These are phyloP conservation scores for Syzygium aqueum DNA, from an alignment of 345 rosid species.

Conservation along the genomic window DNA sequence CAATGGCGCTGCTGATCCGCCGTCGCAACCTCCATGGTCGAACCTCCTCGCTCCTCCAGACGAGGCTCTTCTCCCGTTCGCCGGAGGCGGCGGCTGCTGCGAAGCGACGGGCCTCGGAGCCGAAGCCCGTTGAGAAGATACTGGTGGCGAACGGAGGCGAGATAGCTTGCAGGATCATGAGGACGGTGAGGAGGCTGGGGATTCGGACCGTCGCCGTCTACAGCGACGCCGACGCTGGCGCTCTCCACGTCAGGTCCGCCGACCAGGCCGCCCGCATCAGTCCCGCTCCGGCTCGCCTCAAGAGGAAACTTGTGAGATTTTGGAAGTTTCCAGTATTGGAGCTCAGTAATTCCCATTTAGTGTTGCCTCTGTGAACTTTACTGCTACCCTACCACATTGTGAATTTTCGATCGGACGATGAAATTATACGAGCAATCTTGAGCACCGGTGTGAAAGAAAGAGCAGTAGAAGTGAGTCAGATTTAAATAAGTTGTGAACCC, in stretches of 20 bases:
- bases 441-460: too few relatives aligned
- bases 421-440: too few relatives aligned
- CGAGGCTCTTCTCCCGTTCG: slow-evolving; percentile 20
- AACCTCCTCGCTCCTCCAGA: slow-evolving; percentile 8
- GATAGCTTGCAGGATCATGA: slow-evolving; percentile 74
- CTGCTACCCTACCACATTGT: too few relatives aligned
- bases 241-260: slow-evolving; percentile 85
- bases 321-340: neutral
- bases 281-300: slow-evolving; percentile 80
- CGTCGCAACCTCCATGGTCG: slow-evolving; percentile 24
- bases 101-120: neutral
- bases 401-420: too few relatives aligned
- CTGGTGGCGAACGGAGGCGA: slow-evolving; percentile 84
- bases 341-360: too few relatives aligned
- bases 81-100: neutral
- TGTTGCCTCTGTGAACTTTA: too few relatives aligned
- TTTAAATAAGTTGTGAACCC: too few relatives aligned
- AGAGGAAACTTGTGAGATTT: neutral
- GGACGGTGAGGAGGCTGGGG: slow-evolving; percentile 76
- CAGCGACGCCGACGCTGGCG: slow-evolving; percentile 71
- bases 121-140: slow-evolving; percentile 48
- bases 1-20: slow-evolving; percentile 45
- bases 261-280: slow-evolving; percentile 79
- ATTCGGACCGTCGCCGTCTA: slow-evolving; percentile 79
- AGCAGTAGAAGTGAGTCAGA: too few relatives aligned